Conservation (phyloP, 2,329 filamentous ascomycete species). For the Camillea tinctor region DNA sequence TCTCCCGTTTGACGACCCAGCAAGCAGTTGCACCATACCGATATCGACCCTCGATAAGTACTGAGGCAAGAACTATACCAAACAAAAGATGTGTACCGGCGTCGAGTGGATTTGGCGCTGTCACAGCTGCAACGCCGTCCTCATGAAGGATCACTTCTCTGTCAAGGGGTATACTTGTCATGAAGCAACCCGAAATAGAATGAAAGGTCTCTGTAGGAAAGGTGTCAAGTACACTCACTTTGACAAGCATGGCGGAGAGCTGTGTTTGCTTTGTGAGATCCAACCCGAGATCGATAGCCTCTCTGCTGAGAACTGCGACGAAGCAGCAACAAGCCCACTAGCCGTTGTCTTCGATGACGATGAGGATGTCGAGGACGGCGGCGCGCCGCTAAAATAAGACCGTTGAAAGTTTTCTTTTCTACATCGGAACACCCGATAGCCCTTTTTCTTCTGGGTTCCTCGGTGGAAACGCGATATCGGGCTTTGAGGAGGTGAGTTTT, state of each 20-base stretch:
- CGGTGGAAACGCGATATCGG: too few species aligned
- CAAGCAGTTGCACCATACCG: background rate
- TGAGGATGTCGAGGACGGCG: background rate
- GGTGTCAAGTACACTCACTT: background rate
- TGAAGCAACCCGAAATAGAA: background rate
- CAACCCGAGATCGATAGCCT: background rate
- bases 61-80: background rate
- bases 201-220: background rate
- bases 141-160: background rate
- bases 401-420: background rate
- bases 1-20: background rate
- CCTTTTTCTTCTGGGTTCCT: too few species aligned
- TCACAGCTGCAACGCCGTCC: background rate
- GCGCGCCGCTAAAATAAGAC: background rate
- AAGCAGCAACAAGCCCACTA: background rate
- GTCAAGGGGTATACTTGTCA: background rate
- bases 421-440: too few species aligned
- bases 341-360: background rate
- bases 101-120: background rate
- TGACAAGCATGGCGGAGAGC: background rate
- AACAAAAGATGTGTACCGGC: background rate
- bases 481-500: too few species aligned
- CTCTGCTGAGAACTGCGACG: background rate
- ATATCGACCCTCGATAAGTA: background rate
- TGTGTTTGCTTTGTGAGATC: background rate